Conservation (phyloP, 257 asterid genomes). For the Sherardia arvensis region DNA sequence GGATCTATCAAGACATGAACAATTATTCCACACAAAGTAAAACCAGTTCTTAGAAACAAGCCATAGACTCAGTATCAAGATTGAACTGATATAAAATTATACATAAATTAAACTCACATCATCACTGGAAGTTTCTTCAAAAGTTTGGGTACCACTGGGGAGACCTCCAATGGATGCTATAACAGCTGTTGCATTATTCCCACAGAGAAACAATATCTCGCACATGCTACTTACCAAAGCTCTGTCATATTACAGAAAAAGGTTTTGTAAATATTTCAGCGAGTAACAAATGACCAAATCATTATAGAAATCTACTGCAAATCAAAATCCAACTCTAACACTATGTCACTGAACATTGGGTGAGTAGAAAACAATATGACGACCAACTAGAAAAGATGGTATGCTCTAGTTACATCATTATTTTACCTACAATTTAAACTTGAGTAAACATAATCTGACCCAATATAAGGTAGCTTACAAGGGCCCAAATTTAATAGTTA, state of each 20-base stretch:
- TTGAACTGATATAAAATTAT: neutral
- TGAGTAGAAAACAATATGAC: neutral
- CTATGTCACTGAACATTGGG: neutral
- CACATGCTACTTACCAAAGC: constrained; percentile 87
- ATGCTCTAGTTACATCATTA: neutral
- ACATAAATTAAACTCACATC: constrained; percentile 35
- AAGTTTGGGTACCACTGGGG: constrained; percentile 26
- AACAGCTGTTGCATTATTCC: constrained; percentile 58
- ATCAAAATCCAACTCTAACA: neutral
- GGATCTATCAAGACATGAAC: neutral
- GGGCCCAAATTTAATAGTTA: neutral
- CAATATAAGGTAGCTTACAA: neutral
- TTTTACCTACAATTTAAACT: neutral
- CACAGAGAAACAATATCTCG: constrained; percentile 90
- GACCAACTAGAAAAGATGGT: neutral
- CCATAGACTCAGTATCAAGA: neutral
- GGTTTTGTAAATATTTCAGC: constrained; percentile 6
- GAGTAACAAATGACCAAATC: neutral
- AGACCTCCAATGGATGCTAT: constrained; percentile 54
- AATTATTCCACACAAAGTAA: neutral
- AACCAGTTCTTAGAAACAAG: neutral
- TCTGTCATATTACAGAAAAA: constrained; percentile 34
- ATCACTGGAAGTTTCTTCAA: constrained; percentile 41
- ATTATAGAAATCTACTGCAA: neutral
- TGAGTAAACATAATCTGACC: neutral